Conservation (phyloP, 1,284 basidiomycete species). For the Cutaneotrichosporon mucoides region DNA sequence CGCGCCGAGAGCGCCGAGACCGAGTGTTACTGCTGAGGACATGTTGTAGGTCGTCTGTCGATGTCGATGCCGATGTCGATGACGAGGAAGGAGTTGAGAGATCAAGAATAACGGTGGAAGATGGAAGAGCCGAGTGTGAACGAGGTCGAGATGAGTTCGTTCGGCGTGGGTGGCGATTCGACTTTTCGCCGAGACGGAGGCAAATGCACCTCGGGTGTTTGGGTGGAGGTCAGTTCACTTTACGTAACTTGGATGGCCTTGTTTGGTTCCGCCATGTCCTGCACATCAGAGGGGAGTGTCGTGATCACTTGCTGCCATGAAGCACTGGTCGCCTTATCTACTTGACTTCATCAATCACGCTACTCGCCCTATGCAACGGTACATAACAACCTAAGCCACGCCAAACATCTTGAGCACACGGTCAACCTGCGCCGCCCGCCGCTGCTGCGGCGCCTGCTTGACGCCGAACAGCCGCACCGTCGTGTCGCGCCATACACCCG, state of each 20-base stretch:
- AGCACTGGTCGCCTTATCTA: no score
- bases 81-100: neutral
- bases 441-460: slow-evolving; percentile 60
- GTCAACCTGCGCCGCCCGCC: slow-evolving; percentile 37
- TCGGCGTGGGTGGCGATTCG: neutral
- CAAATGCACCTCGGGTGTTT: no score
- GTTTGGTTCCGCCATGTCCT: no score
- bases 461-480: slow-evolving; percentile 82
- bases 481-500: slow-evolving; percentile 78
- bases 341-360: no score
- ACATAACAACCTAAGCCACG: slow-evolving; percentile 23
- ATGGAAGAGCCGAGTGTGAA: no score
- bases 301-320: no score
- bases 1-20: slow-evolving; percentile 72
- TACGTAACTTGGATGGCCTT: no score
- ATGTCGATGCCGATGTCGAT: neutral
- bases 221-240: no score
- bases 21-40: slow-evolving; percentile 66
- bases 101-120: no score
- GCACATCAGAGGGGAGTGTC: no score
- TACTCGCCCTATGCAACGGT: no score
- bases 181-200: neutral
- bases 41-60: slow-evolving; percentile 23
- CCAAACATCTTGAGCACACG: slow-evolving; percentile 46
- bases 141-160: no score